Conservation (phyloP, 495 filamentous ascomycete species). For the Neurospora pannonica region DNA sequence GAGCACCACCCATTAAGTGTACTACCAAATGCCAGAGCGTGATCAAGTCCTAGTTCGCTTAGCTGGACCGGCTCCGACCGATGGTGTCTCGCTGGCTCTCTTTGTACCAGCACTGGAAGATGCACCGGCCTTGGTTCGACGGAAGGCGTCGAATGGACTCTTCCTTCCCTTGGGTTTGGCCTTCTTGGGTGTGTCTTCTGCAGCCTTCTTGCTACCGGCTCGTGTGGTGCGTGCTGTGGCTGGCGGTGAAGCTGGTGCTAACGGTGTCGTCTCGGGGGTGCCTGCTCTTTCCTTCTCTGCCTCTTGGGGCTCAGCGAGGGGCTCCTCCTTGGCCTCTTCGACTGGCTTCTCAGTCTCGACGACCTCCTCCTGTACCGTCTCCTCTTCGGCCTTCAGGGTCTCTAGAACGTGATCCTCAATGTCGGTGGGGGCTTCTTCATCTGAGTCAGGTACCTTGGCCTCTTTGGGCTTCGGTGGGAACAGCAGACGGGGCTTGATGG, state of each 20-base stretch:
- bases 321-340: not conserved
- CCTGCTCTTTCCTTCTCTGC: conserved; percentile 12
- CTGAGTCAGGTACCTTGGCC: conserved; percentile 46
- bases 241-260: conserved; percentile 47
- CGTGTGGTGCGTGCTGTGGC: conserved; percentile 45
- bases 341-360: not conserved
- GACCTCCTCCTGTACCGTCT: conserved; percentile 4
- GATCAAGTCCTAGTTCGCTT: conserved; percentile 31
- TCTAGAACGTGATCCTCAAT: conserved; percentile 42
- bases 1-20: not conserved
- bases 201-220: conserved; percentile 22
- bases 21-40: not conserved
- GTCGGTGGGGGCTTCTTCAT: conserved; percentile 41
- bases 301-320: not conserved
- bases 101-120: conserved; percentile 27
- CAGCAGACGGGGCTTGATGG: conserved; percentile 75
- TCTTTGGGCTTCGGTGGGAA: conserved; percentile 52
- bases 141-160: conserved; percentile 61
- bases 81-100: conserved; percentile 33
- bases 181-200: conserved; percentile 21
- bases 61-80: conserved; percentile 12
- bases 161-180: conserved; percentile 25
- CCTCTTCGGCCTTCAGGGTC: conserved; percentile 42
- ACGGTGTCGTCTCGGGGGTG: conserved; percentile 43
- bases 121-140: conserved; percentile 44